These are phyloP conservation scores for Taxillus chinensis DNA, from an alignment of 164 flowering plant genomes.

Conservation along the genomic window DNA sequence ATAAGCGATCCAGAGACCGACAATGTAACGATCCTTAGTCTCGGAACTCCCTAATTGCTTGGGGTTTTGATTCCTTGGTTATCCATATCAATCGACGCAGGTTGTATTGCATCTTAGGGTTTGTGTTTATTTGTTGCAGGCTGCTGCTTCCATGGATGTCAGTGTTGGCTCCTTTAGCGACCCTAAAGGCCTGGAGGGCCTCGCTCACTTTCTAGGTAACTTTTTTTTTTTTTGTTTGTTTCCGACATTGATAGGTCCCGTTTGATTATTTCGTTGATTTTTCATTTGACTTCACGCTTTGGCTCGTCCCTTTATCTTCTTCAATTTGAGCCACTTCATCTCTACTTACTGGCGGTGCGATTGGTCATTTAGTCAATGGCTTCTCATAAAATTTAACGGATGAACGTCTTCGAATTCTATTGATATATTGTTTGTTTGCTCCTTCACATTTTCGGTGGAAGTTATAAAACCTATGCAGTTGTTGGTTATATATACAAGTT, in stretches of 20 bases:
- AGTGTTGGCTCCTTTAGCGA: slow-evolving; percentile 75
- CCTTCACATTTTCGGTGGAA: too few relatives aligned
- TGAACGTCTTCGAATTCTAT: too few relatives aligned
- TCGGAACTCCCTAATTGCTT: neutral
- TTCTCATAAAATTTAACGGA: too few relatives aligned
- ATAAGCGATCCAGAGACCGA: slow-evolving; percentile 95
- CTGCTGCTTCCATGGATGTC: slow-evolving; percentile 90
- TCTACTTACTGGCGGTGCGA: too few relatives aligned
- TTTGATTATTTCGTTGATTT: too few relatives aligned
- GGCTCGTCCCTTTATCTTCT: too few relatives aligned
- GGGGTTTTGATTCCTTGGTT: neutral
- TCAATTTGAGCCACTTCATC: too few relatives aligned
- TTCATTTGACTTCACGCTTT: too few relatives aligned
- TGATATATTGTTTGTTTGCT: too few relatives aligned
- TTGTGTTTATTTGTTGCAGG: slow-evolving; percentile 24
- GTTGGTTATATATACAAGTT: too few relatives aligned
- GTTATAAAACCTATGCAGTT: too few relatives aligned
- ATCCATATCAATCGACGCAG: neutral
- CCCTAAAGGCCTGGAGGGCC: slow-evolving; percentile 87
- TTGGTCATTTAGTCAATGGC: too few relatives aligned
- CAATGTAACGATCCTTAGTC: slow-evolving; percentile 32
- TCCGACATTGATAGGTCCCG: neutral
- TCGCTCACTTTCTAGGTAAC: slow-evolving; percentile 95
- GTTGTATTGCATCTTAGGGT: neutral
- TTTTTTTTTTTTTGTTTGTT: neutral